Evolutionary conservation across 1,284 basidiomycete species (phyloP), one percentile per base, ranked within the genome.

Genomic region (Ceratobasidium sp.): DNA sequence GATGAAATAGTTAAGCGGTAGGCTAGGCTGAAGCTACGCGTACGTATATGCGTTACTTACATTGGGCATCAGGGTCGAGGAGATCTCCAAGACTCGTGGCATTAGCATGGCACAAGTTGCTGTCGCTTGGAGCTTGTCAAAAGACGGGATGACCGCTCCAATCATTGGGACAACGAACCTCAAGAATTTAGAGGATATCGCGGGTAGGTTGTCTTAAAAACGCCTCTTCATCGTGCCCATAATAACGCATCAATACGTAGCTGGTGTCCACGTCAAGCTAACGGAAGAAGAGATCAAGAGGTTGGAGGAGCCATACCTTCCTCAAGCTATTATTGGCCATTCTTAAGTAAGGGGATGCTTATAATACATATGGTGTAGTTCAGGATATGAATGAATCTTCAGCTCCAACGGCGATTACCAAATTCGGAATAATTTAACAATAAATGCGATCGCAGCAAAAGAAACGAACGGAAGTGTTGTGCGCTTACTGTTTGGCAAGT

Each of bases 111-210:
- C 63, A 1, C 63, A 65, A n/a, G 63, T 65, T 11, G 63, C 63
- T 17, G 36, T 65, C 31, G 63, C 63, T 51, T 65, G 63, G 63
- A 51, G 64, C 78, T n/a, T 78, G 71, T 19, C 69, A 17, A 31
- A 47, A n/a, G 53, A 73, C 4, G 11, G 45, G 5, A 85, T 89
- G 11, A 83, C 85, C n/a, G 87, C 87, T 8, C 88, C 88, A 0
- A 88, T 89, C 77, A 83, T 89, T n/a, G 88, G 88, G 0, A 86
- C 85, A 8, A 89, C 86, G 9, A 86, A 82, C 62, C 79, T 88
- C 8, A 81, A 86, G 77, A 87, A 88, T 79, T 79, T 89, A 22
- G 81, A 84, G 72, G 87, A 88, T 64, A 81, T 86, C 65, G 82
- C 88, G 31, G 44, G 76, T 71, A 22, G 63, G 54, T 62, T 27